These are phyloP conservation scores for Nothomitra cinnamomea DNA, from an alignment of 2,329 filamentous ascomycete species.

Conservation along the genomic window DNA sequence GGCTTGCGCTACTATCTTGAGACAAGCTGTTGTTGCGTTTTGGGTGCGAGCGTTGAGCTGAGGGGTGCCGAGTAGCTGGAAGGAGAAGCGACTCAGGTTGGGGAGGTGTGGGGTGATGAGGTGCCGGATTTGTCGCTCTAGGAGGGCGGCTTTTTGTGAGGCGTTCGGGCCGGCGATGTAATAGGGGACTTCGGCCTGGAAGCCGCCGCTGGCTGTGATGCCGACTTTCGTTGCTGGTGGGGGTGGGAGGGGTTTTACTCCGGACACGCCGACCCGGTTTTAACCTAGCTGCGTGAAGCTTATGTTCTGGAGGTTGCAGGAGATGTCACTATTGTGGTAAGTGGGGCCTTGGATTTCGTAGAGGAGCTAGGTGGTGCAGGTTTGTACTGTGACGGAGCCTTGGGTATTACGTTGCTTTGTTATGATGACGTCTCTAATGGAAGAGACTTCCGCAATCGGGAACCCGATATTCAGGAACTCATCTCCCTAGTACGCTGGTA, in stretches of 20 bases:
- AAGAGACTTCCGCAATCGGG: no score
- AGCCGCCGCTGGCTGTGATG: constrained; percentile 16
- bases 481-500: not conserved
- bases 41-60: no score
- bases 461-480: no score
- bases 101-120: no score
- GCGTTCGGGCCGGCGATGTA: constrained; percentile 16
- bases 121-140: no score
- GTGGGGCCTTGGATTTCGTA: constrained; percentile 8
- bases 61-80: no score
- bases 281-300: no score
- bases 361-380: constrained; percentile 5
- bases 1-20: no score
- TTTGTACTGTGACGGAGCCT: constrained; percentile 2
- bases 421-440: no score
- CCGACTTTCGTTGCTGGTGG: constrained; percentile 14
- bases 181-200: constrained; percentile 15
- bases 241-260: constrained; percentile 11
- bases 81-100: no score
- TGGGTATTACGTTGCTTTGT: not conserved
- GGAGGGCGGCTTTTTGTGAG: constrained; percentile 11
- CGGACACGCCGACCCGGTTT: constrained; percentile 1
- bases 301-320: constrained; percentile 1
- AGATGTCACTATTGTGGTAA: constrained; percentile 11
- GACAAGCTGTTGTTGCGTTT: no score